Evolutionary conservation across 441 rosid genomes (phyloP).

Genomic region (Populus trichocarpa): DNA sequence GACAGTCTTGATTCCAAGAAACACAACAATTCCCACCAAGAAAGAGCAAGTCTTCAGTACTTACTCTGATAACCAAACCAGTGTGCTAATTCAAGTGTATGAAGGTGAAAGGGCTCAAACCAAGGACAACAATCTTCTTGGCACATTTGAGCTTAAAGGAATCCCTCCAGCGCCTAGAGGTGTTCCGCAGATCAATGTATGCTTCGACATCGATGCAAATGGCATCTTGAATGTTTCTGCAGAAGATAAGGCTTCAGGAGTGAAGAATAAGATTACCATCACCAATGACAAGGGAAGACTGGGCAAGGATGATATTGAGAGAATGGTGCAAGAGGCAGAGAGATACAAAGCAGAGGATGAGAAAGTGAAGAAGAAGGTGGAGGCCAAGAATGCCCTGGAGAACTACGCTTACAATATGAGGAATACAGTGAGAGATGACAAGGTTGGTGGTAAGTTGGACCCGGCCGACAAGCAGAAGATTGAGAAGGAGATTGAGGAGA

Average conservation of each 20-base stretch:
- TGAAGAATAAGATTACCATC: conserved; percentile 46
- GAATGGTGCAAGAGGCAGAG: conserved; percentile 49
- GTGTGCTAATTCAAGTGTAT: conserved; percentile 44
- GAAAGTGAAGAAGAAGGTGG: conserved; percentile 52
- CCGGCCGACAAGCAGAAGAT: conserved; percentile 37
- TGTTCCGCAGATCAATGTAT: not conserved
- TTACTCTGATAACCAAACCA: conserved; percentile 41
- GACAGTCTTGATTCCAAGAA: not conserved
- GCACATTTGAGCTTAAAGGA: conserved; percentile 33
- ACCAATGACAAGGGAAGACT: conserved; percentile 47
- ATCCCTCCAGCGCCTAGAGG: conserved; percentile 21
- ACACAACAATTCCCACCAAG: conserved; percentile 26
- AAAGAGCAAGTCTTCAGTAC: conserved; percentile 34
- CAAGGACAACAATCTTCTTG: conserved; percentile 39
- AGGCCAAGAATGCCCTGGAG: conserved; percentile 38
- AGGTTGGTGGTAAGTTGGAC: conserved; percentile 29
- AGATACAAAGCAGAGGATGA: conserved; percentile 43
- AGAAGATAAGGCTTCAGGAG: conserved; percentile 45
- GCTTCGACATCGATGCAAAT: conserved; percentile 39
- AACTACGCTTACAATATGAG: conserved; percentile 23
- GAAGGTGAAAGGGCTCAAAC: conserved; percentile 21
- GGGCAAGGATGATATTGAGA: conserved; percentile 43
- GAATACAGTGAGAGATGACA: conserved; percentile 40
- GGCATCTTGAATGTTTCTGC: conserved; percentile 46
- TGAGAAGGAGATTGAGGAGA: conserved; percentile 35